Evolutionary conservation across 2,329 filamentous ascomycete species (phyloP), one percentile per base, ranked within the genome.

Genomic region (Neurospora crassa): DNA sequence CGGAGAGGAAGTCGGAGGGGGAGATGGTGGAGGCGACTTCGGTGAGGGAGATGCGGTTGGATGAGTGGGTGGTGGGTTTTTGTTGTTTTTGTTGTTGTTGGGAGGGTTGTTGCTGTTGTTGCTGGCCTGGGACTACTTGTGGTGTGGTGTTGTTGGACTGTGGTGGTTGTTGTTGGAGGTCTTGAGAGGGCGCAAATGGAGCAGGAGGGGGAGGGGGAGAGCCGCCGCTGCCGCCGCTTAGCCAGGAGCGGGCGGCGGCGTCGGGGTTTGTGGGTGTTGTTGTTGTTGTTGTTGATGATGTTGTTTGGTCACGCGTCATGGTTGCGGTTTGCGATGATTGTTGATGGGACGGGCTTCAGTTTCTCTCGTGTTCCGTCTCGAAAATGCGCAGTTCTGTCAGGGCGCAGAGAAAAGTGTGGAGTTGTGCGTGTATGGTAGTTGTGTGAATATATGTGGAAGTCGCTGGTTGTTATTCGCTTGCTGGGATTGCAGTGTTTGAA

Each of bases 1-100:
- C 84, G 67, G 89, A 88, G 67, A 88, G 80, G 74, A 94, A 91
- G 77, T 95, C 92, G 47, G 90, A 84, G 47, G 85, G 78, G 73
- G 89, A 89, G 73, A 95, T 89, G 68, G 86, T 88, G 73, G 88
- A 87, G 68, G 94, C 83, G 0, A 88, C 92, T 59, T 93, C 89
- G 45, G 81, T 79, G n/a, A 90, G 78, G 79, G 78, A 79, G 80
- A 75, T 79, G 75, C 78, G 68, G 53, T 70, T 69, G n/a, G 68
- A 40, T 14, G 29, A 29, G 29, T 43, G 72, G 40, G 41, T 40
- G 63, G 67, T 40, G 43, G 68, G 34, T 37, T 6, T 6, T 37
- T 37, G 24, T 24, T 24, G 24, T 24, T 24, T n/a, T n/a, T n/a
- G 29, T 29, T 29, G 29, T 29, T 29, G 29, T 34, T 67, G 14